Evolutionary conservation across 139 green algal genomes (phyloP).

Genomic region (Gonium pectorale): DNA sequence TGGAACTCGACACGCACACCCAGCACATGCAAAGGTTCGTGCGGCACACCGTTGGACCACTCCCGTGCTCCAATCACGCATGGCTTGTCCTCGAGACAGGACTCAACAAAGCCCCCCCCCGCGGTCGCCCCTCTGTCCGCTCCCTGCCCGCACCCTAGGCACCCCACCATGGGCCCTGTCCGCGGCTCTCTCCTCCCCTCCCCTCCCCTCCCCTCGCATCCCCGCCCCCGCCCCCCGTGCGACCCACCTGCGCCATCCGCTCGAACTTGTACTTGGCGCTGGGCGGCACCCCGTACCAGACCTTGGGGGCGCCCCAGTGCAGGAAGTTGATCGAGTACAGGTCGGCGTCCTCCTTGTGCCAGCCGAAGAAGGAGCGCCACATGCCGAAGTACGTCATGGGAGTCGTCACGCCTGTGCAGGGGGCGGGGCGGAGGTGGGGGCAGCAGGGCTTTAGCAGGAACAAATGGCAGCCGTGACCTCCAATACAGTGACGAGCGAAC

Average conservation of each 20-base stretch:
- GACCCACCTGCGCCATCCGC: constrained; percentile 63
- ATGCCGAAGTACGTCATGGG: constrained; percentile 88
- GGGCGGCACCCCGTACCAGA: constrained; percentile 85
- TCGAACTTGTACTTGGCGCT: constrained; percentile 74
- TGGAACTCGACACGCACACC: too few species aligned
- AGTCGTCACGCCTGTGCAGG: constrained; percentile 69
- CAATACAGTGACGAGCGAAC: too few species aligned
- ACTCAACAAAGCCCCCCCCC: too few species aligned
- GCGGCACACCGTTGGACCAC: too few species aligned
- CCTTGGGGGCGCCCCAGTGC: constrained; percentile 94
- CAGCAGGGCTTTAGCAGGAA: too few species aligned
- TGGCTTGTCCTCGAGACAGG: too few species aligned
- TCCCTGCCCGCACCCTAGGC: too few species aligned
- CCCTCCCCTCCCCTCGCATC: not conserved
- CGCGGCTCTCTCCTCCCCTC: not conserved
- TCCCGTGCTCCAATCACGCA: too few species aligned
- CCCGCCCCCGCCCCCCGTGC: not conserved
- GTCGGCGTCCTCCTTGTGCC: constrained; percentile 93
- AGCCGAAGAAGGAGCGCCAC: constrained; percentile 80
- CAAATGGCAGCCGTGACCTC: too few species aligned
- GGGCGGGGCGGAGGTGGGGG: not conserved
- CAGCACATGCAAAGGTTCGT: too few species aligned
- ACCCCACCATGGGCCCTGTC: not conserved
- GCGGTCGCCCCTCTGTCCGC: too few species aligned
- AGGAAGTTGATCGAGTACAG: constrained; percentile 96